Conservation (phyloP, 208 protist genomes). For the Leishmania major region DNA sequence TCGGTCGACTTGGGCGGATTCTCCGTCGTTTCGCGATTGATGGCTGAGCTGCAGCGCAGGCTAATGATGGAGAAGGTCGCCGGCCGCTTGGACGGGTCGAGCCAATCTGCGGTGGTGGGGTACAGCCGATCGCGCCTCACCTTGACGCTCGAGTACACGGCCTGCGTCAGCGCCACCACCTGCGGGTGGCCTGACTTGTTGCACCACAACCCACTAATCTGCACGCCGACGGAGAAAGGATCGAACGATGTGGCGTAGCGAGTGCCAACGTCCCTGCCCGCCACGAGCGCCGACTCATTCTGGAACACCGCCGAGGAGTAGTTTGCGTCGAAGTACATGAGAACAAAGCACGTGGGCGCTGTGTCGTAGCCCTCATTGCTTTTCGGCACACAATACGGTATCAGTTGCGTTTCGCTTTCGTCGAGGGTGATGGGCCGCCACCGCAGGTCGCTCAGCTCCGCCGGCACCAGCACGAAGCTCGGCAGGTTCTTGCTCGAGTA, state of each 20-base stretch:
- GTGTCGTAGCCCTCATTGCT: background rate
- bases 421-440: slow-evolving; percentile 82
- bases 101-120: slow-evolving; percentile 38
- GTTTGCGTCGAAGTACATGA: slow-evolving; percentile 77
- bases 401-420: slow-evolving; percentile 28
- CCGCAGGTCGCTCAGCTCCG: slow-evolving; percentile 67
- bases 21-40: slow-evolving; percentile 63
- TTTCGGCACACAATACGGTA: slow-evolving; percentile 50
- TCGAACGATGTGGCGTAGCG: slow-evolving; percentile 61
- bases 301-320: slow-evolving; percentile 71
- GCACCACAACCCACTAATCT: slow-evolving; percentile 49
- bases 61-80: slow-evolving; percentile 31
- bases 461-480: slow-evolving; percentile 70
- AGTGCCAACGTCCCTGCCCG: slow-evolving; percentile 47
- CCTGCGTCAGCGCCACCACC: slow-evolving; percentile 53
- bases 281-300: slow-evolving; percentile 33
- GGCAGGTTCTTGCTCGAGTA: slow-evolving; percentile 45
- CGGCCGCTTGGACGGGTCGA: slow-evolving; percentile 33
- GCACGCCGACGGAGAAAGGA: slow-evolving; percentile 37
- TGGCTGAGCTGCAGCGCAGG: slow-evolving; percentile 62
- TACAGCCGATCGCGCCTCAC: slow-evolving; percentile 39
- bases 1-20: slow-evolving; percentile 49
- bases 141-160: slow-evolving; percentile 37
- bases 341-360: slow-evolving; percentile 52
- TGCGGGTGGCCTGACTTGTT: slow-evolving; percentile 40